Evolutionary conservation across 495 filamentous ascomycete genomes (phyloP).

Genomic region (Monascus purpureus): DNA sequence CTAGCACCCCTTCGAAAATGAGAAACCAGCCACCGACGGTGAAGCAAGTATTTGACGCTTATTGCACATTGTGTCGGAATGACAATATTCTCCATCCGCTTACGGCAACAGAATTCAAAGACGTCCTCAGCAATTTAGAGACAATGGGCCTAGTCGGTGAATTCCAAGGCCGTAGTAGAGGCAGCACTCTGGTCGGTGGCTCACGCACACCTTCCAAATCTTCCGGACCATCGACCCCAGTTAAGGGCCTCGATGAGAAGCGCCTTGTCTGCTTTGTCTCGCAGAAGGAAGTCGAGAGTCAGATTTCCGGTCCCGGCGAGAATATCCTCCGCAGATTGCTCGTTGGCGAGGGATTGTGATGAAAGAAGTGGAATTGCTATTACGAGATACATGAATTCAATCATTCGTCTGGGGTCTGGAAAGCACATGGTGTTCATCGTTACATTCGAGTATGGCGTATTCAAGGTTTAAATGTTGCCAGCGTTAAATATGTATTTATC

Average conservation of each 20-base stretch:
- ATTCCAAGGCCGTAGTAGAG: constrained; percentile 55
- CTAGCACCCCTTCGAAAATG: constrained; percentile 44
- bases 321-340: constrained; percentile 34
- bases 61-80: constrained; percentile 62
- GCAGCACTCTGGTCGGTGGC: constrained; percentile 39
- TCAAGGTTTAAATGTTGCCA: too few species aligned
- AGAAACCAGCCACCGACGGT: constrained; percentile 51
- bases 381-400: background rate
- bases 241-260: constrained; percentile 46
- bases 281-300: constrained; percentile 58
- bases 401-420: too few species aligned
- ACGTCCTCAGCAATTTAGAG: constrained; percentile 82
- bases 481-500: too few species aligned
- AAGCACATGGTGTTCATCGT: constrained; percentile 1
- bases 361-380: background rate
- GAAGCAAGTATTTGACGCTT: constrained; percentile 65
- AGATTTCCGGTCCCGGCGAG: constrained; percentile 54
- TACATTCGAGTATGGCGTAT: too few species aligned
- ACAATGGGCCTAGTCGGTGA: constrained; percentile 67
- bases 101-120: constrained; percentile 78
- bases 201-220: constrained; percentile 46
- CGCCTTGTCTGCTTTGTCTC: constrained; percentile 63
- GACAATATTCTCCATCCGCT: constrained; percentile 79
- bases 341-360: constrained; percentile 25
- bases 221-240: constrained; percentile 30